Base-by-base conservation (phyloP, 345 rosid genomes). In the Excoecaria agallocha region DNA sequence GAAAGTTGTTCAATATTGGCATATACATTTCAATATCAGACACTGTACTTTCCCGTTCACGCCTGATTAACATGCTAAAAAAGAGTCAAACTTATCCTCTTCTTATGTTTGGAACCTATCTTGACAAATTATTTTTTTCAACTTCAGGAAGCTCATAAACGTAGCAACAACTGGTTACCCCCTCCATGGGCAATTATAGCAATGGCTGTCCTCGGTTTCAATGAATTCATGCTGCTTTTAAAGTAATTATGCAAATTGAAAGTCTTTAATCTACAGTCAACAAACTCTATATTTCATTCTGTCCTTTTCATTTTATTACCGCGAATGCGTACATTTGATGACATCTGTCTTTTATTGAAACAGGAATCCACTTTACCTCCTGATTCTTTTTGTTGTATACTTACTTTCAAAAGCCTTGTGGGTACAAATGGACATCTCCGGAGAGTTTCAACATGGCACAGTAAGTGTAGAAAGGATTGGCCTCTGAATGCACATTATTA, bases 321-420 rank as follows among this genome's bases (percentile, higher is more conserved):
- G 2, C 39, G 25, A 39, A 20, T 69, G 25, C 25, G 37, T 45
- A 6, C 57, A 41, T 24, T 76, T 64, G 39, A 68, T 56, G 52
- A 56, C 69, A 45, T 75, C 70, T 73, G 68, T 49, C 37, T 75
- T 61, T 57, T 74, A 38, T 43, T 76, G 84, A n/a, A 78, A 76
- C 92, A 91, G 92, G 93, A 91, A 91, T 80, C 96, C 96, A 60
- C 76, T 91, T 69, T 89, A 89, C 78, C 89, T 91, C 58, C 60
- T 91, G 86, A 70, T 86, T 73, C 73, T 91, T 30, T 89, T 89
- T 10, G 82, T 91, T 75, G 85, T 59, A 24, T 87, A 61, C 83
- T 76, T 91, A 70, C 76, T 91, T 57, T 83, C 85, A 10, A 91
- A 84, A 83, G 93, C 96, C 71, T 80, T 91, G 48, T 89, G 90